A percentile compares a stretch with the other conserved stretches of the same genome.
Evolutionary conservation across 192 early-diverging fungal species (phyloP).

Genomic region (Coemansia aciculifera): DNA sequence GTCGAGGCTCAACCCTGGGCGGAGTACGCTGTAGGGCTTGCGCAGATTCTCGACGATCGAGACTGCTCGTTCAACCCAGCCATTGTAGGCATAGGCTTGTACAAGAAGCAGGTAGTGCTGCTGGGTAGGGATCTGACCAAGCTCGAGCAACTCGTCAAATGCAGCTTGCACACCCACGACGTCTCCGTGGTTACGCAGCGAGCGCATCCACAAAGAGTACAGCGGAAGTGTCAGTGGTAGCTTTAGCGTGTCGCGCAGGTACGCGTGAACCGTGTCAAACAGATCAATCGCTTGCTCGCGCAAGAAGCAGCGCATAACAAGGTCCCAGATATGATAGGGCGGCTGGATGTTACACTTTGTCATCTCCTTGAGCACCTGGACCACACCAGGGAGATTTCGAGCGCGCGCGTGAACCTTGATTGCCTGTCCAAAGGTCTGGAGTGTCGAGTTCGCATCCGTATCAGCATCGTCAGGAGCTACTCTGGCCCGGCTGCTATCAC

Average conservation of each 20-base stretch:
- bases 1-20: slow-evolving; percentile 29
- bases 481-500: not conserved
- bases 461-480: not conserved
- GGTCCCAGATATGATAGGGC: slow-evolving; percentile 31
- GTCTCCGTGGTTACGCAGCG: slow-evolving; percentile 49
- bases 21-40: slow-evolving; percentile 31
- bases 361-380: slow-evolving; percentile 36
- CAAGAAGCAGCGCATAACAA: slow-evolving; percentile 34
- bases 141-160: slow-evolving; percentile 44
- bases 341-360: slow-evolving; percentile 15
- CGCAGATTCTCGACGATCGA: slow-evolving; percentile 42
- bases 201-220: slow-evolving; percentile 49
- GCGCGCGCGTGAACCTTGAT: slow-evolving; percentile 32
- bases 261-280: slow-evolving; percentile 43
- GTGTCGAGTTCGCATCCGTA: not conserved
- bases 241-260: slow-evolving; percentile 30
- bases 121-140: slow-evolving; percentile 50
- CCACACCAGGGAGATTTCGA: slow-evolving; percentile 33
- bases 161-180: slow-evolving; percentile 40
- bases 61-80: slow-evolving; percentile 44
- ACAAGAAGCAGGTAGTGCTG: slow-evolving; percentile 50
- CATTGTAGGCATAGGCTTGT: slow-evolving; percentile 41
- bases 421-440: slow-evolving; percentile 14
- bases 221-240: slow-evolving; percentile 46
- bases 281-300: slow-evolving; percentile 49